These are phyloP conservation scores for Roridomyces roridus DNA, from an alignment of 768 basidiomycete genomes.

Conservation along the genomic window DNA sequence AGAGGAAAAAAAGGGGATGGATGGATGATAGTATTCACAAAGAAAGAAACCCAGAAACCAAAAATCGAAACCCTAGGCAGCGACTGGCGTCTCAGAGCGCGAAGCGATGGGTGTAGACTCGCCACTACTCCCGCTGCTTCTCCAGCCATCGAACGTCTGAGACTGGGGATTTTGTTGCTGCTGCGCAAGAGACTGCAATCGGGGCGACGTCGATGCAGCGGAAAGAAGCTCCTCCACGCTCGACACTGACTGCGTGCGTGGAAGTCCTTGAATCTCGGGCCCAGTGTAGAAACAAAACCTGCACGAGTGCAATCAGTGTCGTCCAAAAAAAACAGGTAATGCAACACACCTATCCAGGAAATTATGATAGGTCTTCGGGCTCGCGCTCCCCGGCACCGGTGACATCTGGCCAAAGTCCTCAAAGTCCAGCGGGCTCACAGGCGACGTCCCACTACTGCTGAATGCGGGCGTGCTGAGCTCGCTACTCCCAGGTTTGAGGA, in stretches of 20 bases:
- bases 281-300: constrained; percentile 89
- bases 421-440: constrained; percentile 25
- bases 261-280: constrained; percentile 36
- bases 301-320: background rate
- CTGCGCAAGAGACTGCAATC: constrained; percentile 30
- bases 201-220: constrained; percentile 35
- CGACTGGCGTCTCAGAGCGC: constrained; percentile 13
- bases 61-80: background rate
- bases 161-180: constrained; percentile 6
- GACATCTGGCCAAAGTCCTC: constrained; percentile 10
- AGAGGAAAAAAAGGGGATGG: too few relatives aligned
- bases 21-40: too few relatives aligned
- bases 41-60: too few relatives aligned
- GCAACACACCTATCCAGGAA: constrained; percentile 67
- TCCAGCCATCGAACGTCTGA: too few relatives aligned
- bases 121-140: constrained; percentile 9
- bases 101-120: constrained; percentile 22
- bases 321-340: constrained; percentile 12
- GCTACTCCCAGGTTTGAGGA: constrained; percentile 6
- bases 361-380: constrained; percentile 55
- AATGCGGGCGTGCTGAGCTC: constrained; percentile 22
- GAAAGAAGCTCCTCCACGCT: constrained; percentile 59
- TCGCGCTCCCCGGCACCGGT: constrained; percentile 21
- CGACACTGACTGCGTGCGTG: constrained; percentile 55
- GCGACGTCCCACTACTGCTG: constrained; percentile 19